Evolutionary conservation across 1,139 yeast species (phyloP), one percentile per base, ranked within the genome.

Genomic region (Casaregolazyma suthepensis): DNA sequence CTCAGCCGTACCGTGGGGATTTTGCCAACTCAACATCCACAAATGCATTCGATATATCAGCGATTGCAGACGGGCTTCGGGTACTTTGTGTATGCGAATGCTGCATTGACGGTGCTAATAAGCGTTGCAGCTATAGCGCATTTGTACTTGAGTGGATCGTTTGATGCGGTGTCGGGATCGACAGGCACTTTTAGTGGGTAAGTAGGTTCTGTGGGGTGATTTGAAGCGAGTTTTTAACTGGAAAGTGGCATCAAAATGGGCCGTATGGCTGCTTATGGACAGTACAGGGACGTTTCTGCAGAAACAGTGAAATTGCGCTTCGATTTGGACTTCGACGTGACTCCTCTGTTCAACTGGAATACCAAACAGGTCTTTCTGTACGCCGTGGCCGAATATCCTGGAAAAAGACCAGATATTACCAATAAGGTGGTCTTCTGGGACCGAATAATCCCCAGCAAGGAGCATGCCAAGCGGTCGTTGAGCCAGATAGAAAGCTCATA

Each of bases 301-400:
- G 97, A 93, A 64, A 90, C 90, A 66, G 78, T 86, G 54, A 80
- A 80, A 63, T 70, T 90, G 46, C 72, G 72, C 17, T 90, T 91
- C 65, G 96, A 89, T 66, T 73, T 93, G 55, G 81, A 81, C 9
- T 79, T 74, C 3, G 89, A 85, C 62, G 68, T 93, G 61, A 68
- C 86, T 0, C 83, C 90, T 1, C 75, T 93, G 54, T 91, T 91
- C 78, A 90, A 87, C 69, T 93, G 98, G 97, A 93, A 93, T 71
- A 93, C 99, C 12, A 93, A 93, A 66, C 99, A 93, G 69, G 82
- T 93, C 19, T 91, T 93, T 67, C 87, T 86, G 4, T 93, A 91
- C 64, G 75, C 93, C 57, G 87, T 96, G 1, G 96, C 96, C 1
- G 94, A 89, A 64, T 90, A 91, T 65, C 83, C 85, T 12, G 93